Base-by-base conservation (phyloP, 1,284 basidiomycete species). In the Leccinum subrobustum region DNA sequence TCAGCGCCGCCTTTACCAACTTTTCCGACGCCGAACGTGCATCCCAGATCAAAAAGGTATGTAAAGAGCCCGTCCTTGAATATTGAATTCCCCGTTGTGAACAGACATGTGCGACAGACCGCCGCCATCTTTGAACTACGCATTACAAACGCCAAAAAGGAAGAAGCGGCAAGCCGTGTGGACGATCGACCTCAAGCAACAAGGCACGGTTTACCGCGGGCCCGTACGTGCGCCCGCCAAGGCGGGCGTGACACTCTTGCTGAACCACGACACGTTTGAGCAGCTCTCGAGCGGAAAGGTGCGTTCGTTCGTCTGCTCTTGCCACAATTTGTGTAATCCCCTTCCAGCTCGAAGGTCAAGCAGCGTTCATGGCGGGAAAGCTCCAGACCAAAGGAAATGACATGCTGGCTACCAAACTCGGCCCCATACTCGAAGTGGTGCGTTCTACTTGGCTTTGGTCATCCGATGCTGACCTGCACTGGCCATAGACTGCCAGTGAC, bases 171-270 rank as follows among this genome's bases (percentile, higher is more conserved):
- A 25, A 25, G 27, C 27, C 53, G 81, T 82, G 52, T 96, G 93
- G 92, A 95, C 94, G n/a, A 94, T 98, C 68, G 96, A 98, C 81
- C 75, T 98, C 73, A 99, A 99, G 85, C 92, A 95, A 79, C 83
- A 86, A 37, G 93, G 92, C 29, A 81, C 83, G 39, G 85, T 96
- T 31, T 88, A 88, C 78, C 89, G 92, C 76, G 95, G 94, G 47
- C 77, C 80, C 18, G 89, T 90, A 3, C 86, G 89, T 63, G 79
- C 83, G 1, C 87, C 91, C 60, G 79, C 83, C 1, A 89, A 88
- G 73, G 76, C 88, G 37, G 93, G 92, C 70, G 92, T 94, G 57
- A 89, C 87, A 11, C 84, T 95, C 74, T 81, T 88, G 60, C 23
- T 93, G 63, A 80, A 83, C n/a, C 89, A 92, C 73, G 87, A 88